phyloP scores from a whole-genome alignment of 2,329 filamentous ascomycete genomes.

The Cytospora mali region DNA sequence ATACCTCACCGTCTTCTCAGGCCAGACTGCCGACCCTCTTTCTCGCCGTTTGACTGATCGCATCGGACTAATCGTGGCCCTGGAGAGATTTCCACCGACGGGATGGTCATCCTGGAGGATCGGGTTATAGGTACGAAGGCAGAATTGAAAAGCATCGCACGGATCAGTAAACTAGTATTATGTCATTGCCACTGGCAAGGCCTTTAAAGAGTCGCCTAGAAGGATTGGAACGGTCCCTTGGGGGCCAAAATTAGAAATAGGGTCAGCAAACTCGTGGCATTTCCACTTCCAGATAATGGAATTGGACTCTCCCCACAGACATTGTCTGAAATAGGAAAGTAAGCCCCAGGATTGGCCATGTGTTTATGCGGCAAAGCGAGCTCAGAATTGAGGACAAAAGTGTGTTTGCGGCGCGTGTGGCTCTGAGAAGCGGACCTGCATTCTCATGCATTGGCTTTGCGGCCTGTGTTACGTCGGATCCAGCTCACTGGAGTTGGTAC shows the following conservation, averaged over 20 bases:
- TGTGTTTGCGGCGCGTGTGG: not conserved
- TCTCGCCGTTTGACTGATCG: not conserved
- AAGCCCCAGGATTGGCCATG: constrained; percentile 3
- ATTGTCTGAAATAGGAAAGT: not conserved
- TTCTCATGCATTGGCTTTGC: constrained; percentile 7
- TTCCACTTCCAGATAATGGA: not conserved
- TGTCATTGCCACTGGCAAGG: not conserved
- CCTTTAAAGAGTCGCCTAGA: constrained; percentile 16
- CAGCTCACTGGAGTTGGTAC: constrained; percentile 10
- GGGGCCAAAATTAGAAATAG: constrained; percentile 12
- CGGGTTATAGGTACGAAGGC: not conserved
- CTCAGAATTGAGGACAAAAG: not conserved
- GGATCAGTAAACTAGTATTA: not conserved
- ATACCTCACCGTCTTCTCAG: constrained; percentile 13
- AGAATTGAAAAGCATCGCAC: not conserved
- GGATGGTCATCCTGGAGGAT: constrained; percentile 28
- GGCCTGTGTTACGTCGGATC: not conserved
- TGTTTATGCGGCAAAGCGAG: constrained; percentile 6
- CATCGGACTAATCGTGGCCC: not conserved
- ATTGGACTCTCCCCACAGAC: not conserved
- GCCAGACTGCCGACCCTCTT: not conserved
- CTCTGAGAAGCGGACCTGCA: not conserved
- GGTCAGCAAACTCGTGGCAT: not conserved
- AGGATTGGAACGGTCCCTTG: constrained; percentile 20
- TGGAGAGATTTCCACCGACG: constrained; percentile 1